A percentile compares a stretch with the other conserved stretches of the same genome.
These are phyloP conservation scores for Suillus lakei DNA, from an alignment of 768 basidiomycete species.

Conservation along the genomic window DNA sequence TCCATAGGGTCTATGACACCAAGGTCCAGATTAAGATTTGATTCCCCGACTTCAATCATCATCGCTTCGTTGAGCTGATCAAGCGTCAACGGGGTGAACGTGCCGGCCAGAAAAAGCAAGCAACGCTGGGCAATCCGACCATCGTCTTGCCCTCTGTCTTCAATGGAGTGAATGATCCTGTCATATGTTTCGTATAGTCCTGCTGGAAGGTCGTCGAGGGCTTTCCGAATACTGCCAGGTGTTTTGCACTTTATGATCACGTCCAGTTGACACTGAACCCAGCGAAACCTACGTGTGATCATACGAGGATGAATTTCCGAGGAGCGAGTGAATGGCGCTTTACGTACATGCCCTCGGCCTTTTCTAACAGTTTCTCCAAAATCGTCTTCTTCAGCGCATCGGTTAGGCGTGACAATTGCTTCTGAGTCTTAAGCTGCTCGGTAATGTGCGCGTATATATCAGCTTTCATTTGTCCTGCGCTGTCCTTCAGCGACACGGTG, in stretches of 20 bases:
- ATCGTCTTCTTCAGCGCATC: background rate
- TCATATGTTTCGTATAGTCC: conserved; percentile 28
- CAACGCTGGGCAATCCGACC: background rate
- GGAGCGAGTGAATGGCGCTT: background rate
- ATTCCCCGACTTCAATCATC: background rate
- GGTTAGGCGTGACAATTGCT: background rate
- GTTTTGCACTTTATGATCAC: background rate
- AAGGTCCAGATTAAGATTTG: background rate
- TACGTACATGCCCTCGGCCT: conserved; percentile 12
- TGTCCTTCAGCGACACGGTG: conserved; percentile 4
- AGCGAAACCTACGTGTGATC: background rate
- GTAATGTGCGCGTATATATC: conserved; percentile 9
- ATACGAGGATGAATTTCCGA: background rate
- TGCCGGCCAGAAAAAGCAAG: conserved; percentile 1
- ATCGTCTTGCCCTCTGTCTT: background rate
- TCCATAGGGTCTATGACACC: background rate
- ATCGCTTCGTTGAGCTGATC: conserved; percentile 4
- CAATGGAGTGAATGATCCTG: conserved; percentile 20
- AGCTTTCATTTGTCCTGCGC: background rate
- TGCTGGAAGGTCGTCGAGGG: conserved; percentile 15
- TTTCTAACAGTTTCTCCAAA: conserved; percentile 4
- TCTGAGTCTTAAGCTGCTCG: background rate
- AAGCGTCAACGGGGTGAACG: background rate
- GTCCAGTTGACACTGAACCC: conserved; percentile 13
- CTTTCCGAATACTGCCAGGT: conserved; percentile 1